These are phyloP conservation scores for Akanthomyces dipterigenus DNA, from an alignment of 2,329 filamentous ascomycete species.

Conservation along the genomic window DNA sequence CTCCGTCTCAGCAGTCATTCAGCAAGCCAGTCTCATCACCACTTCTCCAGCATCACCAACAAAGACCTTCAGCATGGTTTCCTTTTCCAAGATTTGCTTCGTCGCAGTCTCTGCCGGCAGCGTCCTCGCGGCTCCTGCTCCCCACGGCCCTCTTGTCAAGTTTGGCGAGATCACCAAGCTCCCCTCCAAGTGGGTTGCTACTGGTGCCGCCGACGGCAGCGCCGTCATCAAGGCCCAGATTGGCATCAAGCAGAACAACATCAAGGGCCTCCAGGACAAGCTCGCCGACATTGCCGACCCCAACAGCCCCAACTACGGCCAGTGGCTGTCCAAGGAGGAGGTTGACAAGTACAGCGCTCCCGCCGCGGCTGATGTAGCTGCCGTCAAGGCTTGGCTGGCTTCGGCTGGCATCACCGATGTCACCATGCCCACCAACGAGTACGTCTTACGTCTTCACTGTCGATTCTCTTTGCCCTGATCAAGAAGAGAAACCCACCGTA, in stretches of 20 bases:
- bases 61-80: slow-evolving; percentile 5
- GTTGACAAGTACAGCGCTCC: slow-evolving; percentile 20
- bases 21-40: neutral
- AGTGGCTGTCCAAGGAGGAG: slow-evolving; percentile 19
- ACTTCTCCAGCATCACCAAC: neutral
- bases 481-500: neutral
- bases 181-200: slow-evolving; percentile 2
- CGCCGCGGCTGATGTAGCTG: slow-evolving; percentile 15
- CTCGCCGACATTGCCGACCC: slow-evolving; percentile 21
- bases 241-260: slow-evolving; percentile 16
- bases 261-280: slow-evolving; percentile 19
- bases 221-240: slow-evolving; percentile 12
- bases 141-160: slow-evolving; percentile 5
- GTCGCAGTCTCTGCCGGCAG: slow-evolving; percentile 2
- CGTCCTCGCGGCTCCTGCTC: slow-evolving; percentile 3
- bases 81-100: slow-evolving; percentile 12
- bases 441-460: neutral
- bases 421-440: slow-evolving; percentile 12
- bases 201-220: neutral
- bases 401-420: slow-evolving; percentile 10
- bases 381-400: slow-evolving; percentile 19
- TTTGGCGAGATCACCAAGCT: slow-evolving; percentile 6
- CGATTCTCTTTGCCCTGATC: neutral
- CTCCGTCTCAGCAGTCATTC: neutral
- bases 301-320: slow-evolving; percentile 21